Conservation (phyloP, 2,329 filamentous ascomycete genomes). For the Graphiopsis chlorocephala region DNA sequence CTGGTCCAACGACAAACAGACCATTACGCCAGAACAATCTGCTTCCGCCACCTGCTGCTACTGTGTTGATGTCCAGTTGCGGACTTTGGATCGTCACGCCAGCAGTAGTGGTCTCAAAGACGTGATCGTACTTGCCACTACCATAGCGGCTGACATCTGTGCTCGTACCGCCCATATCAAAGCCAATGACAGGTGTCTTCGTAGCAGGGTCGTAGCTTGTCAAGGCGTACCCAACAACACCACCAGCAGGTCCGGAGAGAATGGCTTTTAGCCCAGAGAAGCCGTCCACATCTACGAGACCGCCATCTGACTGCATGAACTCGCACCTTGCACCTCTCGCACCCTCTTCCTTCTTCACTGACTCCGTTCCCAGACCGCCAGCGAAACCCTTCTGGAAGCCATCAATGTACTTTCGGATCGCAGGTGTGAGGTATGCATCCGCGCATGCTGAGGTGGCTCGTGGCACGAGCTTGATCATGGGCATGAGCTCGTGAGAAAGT, state of each 20-base stretch:
- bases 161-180: slow-evolving; percentile 93
- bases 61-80: slow-evolving; percentile 91
- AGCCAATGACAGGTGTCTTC: slow-evolving; percentile 83
- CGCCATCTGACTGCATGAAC: slow-evolving; percentile 90
- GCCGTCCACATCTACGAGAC: slow-evolving; percentile 67
- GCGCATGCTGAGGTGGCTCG: slow-evolving; percentile 74
- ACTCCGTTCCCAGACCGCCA: slow-evolving; percentile 73
- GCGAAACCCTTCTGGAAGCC: slow-evolving; percentile 79
- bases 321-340: slow-evolving; percentile 76
- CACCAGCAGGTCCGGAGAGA: slow-evolving; percentile 85
- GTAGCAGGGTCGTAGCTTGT: slow-evolving; percentile 85
- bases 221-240: slow-evolving; percentile 87
- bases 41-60: slow-evolving; percentile 85
- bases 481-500: slow-evolving; percentile 77
- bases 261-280: slow-evolving; percentile 86
- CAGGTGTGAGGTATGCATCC: slow-evolving; percentile 76
- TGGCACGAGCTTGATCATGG: slow-evolving; percentile 80
- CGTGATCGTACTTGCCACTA: slow-evolving; percentile 82
- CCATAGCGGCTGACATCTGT: slow-evolving; percentile 84
- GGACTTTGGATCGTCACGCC: slow-evolving; percentile 93
- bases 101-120: slow-evolving; percentile 90
- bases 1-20: slow-evolving; percentile 84
- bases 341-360: slow-evolving; percentile 64
- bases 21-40: slow-evolving; percentile 85
- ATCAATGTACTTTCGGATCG: slow-evolving; percentile 72